Base-by-base conservation (phyloP, 352 stramenopile genomes). In the Phytophthora vignae region DNA sequence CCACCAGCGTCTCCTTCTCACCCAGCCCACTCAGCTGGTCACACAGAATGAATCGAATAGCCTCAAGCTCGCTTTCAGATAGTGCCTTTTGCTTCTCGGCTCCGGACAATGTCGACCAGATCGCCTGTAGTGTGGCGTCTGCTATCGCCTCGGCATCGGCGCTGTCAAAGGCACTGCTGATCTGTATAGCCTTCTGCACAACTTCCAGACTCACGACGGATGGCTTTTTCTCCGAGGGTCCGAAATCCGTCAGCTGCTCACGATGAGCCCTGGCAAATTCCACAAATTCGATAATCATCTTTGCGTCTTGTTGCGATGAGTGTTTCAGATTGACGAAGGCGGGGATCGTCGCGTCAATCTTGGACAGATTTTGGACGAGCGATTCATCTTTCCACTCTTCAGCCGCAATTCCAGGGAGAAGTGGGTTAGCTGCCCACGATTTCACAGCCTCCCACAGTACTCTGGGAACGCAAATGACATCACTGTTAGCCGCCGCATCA, bases 361-460 rank as follows among this genome's bases (percentile, higher is more conserved):
- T 38, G 10, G 69, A 61, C 25, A 85, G 31, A 38, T 6, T 50
- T 29, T 72, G 22, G 1, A 73, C 25, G 3, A 77, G n/a, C n/a
- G 44, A 53, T 31, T 64, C 57, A 36, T 76, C 48, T 21, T 74
- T 54, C 80, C 80, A 90, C 12, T 88, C 80, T 5, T 55, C 42
- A 27, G 55, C 52, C 11, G 65, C 60, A 9, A 87, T 48, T 9
- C 77, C 46, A 27, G 65, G 12, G 31, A 85, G 74, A 5, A 31
- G 15, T 46, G 69, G 55, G 46, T 56, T 73, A 4, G 74, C 44
- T 15, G 76, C 40, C 64, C 82, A 90, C 8, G 57, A n/a, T 50
- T 78, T 79, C 7, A 87, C 64, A 40, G 79, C 69, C 55, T 78
- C 42, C 82, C 82, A 90, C n/a, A 87, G 53, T 14, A 36, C 2